Percentiles rank a stretch among this genome's conserved stretches.
Evolutionary conservation across 495 filamentous ascomycete species (phyloP).

Genomic region (Penicillium egyptiacum): DNA sequence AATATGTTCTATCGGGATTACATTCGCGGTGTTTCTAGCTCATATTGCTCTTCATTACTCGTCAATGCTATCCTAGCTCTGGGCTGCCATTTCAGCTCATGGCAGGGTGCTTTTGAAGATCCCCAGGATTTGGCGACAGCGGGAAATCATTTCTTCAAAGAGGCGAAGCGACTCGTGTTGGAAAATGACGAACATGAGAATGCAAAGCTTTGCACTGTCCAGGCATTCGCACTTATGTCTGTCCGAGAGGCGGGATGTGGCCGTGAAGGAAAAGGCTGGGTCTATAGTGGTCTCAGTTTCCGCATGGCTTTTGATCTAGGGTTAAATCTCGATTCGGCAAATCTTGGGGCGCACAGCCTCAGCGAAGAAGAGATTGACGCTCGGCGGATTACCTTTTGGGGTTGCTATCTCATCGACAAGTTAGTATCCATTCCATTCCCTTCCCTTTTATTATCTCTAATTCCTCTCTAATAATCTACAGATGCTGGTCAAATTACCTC

Average conservation of each 20-base stretch:
- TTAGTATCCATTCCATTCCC: slow-evolving; percentile 34
- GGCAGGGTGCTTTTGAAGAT: slow-evolving; percentile 64
- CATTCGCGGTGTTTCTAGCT: slow-evolving; percentile 57
- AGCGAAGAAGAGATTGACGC: slow-evolving; percentile 87
- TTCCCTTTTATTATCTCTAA: neutral
- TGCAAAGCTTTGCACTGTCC: slow-evolving; percentile 87
- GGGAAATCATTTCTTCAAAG: slow-evolving; percentile 95
- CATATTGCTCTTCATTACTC: slow-evolving; percentile 83
- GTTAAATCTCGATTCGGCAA: slow-evolving; percentile 79
- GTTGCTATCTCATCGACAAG: slow-evolving; percentile 98
- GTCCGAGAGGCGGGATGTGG: slow-evolving; percentile 96
- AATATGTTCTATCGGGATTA: slow-evolving; percentile 88
- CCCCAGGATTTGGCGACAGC: slow-evolving; percentile 77
- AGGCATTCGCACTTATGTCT: slow-evolving; percentile 93
- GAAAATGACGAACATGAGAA: slow-evolving; percentile 94
- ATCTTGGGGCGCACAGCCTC: slow-evolving; percentile 58
- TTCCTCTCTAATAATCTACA: slow-evolving; percentile 31
- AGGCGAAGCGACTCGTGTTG: slow-evolving; percentile 85
- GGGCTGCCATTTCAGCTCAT: slow-evolving; percentile 92
- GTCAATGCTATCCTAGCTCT: slow-evolving; percentile 97
- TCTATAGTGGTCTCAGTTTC: slow-evolving; percentile 97
- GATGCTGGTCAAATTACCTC: slow-evolving; percentile 97
- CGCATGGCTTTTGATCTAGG: slow-evolving; percentile 97
- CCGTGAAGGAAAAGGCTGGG: slow-evolving; percentile 93
- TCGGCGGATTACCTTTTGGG: slow-evolving; percentile 92